Conservation (phyloP, 208 protist genomes). For the Herpetomonas samuelpessoai region DNA sequence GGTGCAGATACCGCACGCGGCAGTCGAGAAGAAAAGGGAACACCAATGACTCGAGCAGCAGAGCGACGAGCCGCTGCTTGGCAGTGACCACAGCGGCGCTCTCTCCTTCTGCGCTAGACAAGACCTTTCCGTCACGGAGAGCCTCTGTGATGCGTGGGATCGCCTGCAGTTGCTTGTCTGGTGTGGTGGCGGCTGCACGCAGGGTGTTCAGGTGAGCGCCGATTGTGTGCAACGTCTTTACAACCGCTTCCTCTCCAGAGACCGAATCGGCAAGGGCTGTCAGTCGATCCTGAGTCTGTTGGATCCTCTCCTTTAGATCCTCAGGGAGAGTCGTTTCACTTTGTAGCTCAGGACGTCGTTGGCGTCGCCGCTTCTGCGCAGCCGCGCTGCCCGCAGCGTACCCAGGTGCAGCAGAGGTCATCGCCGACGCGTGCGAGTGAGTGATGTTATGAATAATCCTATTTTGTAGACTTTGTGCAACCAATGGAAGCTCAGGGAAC, state of each 20-base stretch:
- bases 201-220: conserved; percentile 41
- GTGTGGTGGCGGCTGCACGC: conserved; percentile 34
- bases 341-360: conserved; percentile 43
- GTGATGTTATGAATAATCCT: no score
- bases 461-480: no score
- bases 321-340: conserved; percentile 25
- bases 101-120: not conserved
- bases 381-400: conserved; percentile 10
- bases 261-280: not conserved
- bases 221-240: conserved; percentile 26
- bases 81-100: conserved; percentile 14
- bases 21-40: conserved; percentile 76
- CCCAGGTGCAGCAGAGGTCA: no score
- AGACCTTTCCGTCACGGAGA: conserved; percentile 32
- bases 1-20: conserved; percentile 81
- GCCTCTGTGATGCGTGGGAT: conserved; percentile 62
- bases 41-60: conserved; percentile 44
- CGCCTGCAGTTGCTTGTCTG: conserved; percentile 64
- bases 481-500: no score
- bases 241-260: conserved; percentile 1
- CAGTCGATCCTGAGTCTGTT: not conserved
- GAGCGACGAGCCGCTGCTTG: conserved; percentile 23
- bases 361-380: conserved; percentile 27
- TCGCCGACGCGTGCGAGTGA: no score
- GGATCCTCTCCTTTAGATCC: conserved; percentile 21